Evolutionary conservation across 495 filamentous ascomycete species (phyloP), one percentile per base, ranked within the genome.

Genomic region (Penicillium lagena): DNA sequence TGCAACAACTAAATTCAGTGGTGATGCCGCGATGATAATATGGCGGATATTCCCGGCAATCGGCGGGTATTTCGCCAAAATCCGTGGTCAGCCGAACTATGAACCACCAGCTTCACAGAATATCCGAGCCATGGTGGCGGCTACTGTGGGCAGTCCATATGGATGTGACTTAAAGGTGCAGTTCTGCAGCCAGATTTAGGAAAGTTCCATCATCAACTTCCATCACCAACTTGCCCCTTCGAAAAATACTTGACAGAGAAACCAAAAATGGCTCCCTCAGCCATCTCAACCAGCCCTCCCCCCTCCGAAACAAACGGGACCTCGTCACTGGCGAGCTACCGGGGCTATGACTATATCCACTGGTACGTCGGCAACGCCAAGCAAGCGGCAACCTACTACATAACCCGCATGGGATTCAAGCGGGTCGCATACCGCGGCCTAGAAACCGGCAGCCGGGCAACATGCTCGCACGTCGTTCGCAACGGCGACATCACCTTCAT

Each of bases 281-380:
- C 83, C 29, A 77, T 85, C 58, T 77, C 80, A 17, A 71, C 73
- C 42, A 72, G 68, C 35, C 70, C 77, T 41, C 54, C 67, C 39
- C 63, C 70, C 42, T 50, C 52, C 7, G 30, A 34, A 15, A 59
- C 60, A 43, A 53, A 52, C 11, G 46, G 39, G 10, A 35, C 54
- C 15, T 52, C 53, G 31, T 55, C 51, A 12, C 41, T 70, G 13
- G 55, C 77, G 43, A 78, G 76, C 57, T 93, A 90, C 67, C 76
- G 77, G 17, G 89, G 87, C 60, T 95, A 95, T 56, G 85, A 93
- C 68, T 86, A 94, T 59, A 74, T 94, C 37, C 84, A 86, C 55
- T 96, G 89, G 89, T 96, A 87, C 62, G 90, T 96, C 7, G 89
- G 89, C 54, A 96, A 96, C 65, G 90, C 90, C 54, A 95, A 95